Evolutionary conservation across 495 filamentous ascomycete genomes (phyloP).

Genomic region (Aspergillus coremiiformis): DNA sequence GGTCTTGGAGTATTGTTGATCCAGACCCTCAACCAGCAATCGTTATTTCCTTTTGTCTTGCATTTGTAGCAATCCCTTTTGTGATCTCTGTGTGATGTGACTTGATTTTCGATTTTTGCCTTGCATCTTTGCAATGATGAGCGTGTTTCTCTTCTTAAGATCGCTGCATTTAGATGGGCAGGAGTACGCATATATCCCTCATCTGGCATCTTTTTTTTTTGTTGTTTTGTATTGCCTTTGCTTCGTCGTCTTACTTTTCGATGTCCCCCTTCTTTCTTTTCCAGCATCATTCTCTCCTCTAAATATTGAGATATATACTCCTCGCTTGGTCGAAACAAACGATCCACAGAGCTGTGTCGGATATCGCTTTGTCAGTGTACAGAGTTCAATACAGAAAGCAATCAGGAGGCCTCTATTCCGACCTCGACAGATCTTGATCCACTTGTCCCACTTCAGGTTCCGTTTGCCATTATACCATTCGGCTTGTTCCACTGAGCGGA

Average conservation of each 20-base stretch:
- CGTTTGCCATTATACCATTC: constrained; percentile 9
- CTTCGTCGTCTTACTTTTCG: constrained; percentile 1
- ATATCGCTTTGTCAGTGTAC: neutral
- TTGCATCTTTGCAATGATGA: constrained; percentile 38
- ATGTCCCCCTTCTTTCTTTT: neutral
- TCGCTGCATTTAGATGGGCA: constrained; percentile 41
- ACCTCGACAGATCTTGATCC: neutral
- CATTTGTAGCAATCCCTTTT: constrained; percentile 14
- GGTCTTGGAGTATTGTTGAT: constrained; percentile 6
- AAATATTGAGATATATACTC: constrained; percentile 8
- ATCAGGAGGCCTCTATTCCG: neutral
- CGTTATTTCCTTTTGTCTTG: constrained; percentile 18
- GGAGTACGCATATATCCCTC: constrained; percentile 30
- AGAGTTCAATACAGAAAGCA: neutral
- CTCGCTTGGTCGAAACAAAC: constrained; percentile 4
- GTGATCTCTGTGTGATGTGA: constrained; percentile 13
- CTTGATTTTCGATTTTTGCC: constrained; percentile 20
- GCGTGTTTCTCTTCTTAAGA: constrained; percentile 26
- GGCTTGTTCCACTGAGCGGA: constrained; percentile 8
- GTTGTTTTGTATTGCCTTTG: constrained; percentile 9
- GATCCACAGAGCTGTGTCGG: neutral
- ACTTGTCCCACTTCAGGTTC: constrained; percentile 2
- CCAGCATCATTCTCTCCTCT: neutral
- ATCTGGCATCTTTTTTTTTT: constrained; percentile 12
- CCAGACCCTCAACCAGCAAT: constrained; percentile 8